These are phyloP conservation scores for Leccinum subgranulosum DNA, from an alignment of 768 basidiomycete genomes.

Conservation along the genomic window DNA sequence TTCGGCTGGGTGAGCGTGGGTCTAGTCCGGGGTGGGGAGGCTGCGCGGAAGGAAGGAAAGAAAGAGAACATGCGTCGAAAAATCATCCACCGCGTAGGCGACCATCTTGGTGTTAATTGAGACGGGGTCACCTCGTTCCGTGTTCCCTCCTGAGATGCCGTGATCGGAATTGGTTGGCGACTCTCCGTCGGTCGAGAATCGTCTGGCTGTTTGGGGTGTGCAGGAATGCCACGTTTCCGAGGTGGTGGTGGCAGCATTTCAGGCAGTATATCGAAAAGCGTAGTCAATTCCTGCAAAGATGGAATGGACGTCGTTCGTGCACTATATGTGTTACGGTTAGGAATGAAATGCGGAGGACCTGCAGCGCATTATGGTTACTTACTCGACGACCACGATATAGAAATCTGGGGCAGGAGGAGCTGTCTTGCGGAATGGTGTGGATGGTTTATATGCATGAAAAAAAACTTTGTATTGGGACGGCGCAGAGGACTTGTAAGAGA, in stretches of 20 bases:
- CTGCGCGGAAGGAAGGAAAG: conserved; percentile 2
- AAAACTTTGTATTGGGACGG: conserved; percentile 63
- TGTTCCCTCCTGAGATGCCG: conserved; percentile 3
- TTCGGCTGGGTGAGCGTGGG: conserved; percentile 32
- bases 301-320: conserved; percentile 83
- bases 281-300: conserved; percentile 69
- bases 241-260: conserved; percentile 60
- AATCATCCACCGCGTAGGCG: background rate
- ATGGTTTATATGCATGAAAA: conserved; percentile 90
- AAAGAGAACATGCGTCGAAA: conserved; percentile 5
- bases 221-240: conserved; percentile 30
- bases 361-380: conserved; percentile 23
- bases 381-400: conserved; percentile 85
- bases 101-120: background rate
- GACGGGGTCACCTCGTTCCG: background rate
- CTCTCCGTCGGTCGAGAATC: background rate
- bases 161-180: conserved; percentile 4
- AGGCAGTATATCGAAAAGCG: conserved; percentile 69
- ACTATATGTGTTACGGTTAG: conserved; percentile 46
- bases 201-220: conserved; percentile 1
- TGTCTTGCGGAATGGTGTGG: conserved; percentile 77
- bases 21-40: conserved; percentile 19
- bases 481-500: background rate
- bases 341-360: background rate
- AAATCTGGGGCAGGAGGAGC: conserved; percentile 81